Conservation (phyloP, 192 early-diverging fungal species). For the Helicostylum pulchrum region DNA sequence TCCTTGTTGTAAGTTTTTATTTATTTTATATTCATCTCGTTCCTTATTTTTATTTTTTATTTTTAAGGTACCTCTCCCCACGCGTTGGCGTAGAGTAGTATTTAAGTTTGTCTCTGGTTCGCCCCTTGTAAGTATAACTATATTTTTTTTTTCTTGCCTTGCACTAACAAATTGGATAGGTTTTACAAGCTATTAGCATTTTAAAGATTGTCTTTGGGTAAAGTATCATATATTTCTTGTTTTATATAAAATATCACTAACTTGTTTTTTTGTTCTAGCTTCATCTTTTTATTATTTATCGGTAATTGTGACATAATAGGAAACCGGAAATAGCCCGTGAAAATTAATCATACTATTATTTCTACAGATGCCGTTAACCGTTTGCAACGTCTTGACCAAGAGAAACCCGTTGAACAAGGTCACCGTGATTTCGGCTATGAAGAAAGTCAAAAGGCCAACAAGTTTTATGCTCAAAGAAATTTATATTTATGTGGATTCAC, state of each 20-base stretch:
- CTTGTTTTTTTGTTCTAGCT: slow-evolving; percentile 28
- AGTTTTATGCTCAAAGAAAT: slow-evolving; percentile 60
- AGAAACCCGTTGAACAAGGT: slow-evolving; percentile 14
- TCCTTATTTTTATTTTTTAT: background rate
- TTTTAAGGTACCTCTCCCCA: slow-evolving; percentile 49
- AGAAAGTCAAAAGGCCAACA: slow-evolving; percentile 39
- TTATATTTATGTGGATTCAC: slow-evolving; percentile 62
- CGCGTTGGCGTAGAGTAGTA: slow-evolving; percentile 47
- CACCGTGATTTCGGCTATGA: slow-evolving; percentile 38
- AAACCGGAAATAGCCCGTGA: background rate
- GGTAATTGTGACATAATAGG: slow-evolving; percentile 34
- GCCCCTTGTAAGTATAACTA: slow-evolving; percentile 31
- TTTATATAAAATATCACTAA: background rate
- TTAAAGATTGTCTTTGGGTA: slow-evolving; percentile 56
- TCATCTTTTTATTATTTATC: slow-evolving; percentile 55
- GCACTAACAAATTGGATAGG: slow-evolving; percentile 9
- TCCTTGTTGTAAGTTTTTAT: slow-evolving; percentile 23
- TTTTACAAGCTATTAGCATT: slow-evolving; percentile 27
- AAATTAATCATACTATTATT: background rate
- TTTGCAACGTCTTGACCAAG: slow-evolving; percentile 31
- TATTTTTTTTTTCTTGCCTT: background rate
- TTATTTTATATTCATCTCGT: too few relatives aligned
- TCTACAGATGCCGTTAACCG: slow-evolving; percentile 51
- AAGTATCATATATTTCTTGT: background rate
- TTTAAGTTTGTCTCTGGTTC: slow-evolving; percentile 49